These are phyloP conservation scores for Rhizopogon roseolus DNA, from an alignment of 768 basidiomycete species.

Conservation along the genomic window DNA sequence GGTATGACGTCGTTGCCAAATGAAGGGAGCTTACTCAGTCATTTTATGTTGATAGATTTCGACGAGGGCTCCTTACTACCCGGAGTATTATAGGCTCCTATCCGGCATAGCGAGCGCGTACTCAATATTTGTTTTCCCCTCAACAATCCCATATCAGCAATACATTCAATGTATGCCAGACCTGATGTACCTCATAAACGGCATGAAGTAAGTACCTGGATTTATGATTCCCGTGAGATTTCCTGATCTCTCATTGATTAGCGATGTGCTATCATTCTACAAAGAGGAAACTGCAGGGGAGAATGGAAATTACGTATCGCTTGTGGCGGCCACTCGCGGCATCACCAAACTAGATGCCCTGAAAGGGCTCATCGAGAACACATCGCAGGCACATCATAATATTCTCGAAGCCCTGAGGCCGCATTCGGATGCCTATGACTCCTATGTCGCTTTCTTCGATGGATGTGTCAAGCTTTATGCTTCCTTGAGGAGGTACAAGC, in stretches of 20 bases:
- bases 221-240: neutral
- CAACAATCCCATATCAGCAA: slow-evolving; percentile 18
- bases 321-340: slow-evolving; percentile 19
- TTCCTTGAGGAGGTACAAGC: slow-evolving; percentile 17
- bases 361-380: slow-evolving; percentile 18
- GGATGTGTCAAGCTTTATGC: slow-evolving; percentile 27
- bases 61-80: slow-evolving; percentile 9
- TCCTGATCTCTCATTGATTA: slow-evolving; percentile 5
- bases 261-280: slow-evolving; percentile 37
- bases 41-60: neutral
- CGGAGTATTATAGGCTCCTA: slow-evolving; percentile 9
- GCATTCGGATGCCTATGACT: slow-evolving; percentile 13
- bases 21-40: too few species aligned
- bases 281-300: slow-evolving; percentile 35
- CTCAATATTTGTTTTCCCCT: slow-evolving; percentile 27
- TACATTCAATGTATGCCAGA: slow-evolving; percentile 31
- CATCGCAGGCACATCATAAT: slow-evolving; percentile 16
- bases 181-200: slow-evolving; percentile 18
- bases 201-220: slow-evolving; percentile 25
- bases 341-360: slow-evolving; percentile 24
- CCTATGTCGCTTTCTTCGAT: slow-evolving; percentile 12
- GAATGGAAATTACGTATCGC: slow-evolving; percentile 30
- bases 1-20: slow-evolving; percentile 2
- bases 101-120: slow-evolving; percentile 29
- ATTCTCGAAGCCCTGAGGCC: slow-evolving; percentile 20